Conservation (phyloP, 108 stramenopile genomes). For the Cyclostephanos invisitatus region DNA sequence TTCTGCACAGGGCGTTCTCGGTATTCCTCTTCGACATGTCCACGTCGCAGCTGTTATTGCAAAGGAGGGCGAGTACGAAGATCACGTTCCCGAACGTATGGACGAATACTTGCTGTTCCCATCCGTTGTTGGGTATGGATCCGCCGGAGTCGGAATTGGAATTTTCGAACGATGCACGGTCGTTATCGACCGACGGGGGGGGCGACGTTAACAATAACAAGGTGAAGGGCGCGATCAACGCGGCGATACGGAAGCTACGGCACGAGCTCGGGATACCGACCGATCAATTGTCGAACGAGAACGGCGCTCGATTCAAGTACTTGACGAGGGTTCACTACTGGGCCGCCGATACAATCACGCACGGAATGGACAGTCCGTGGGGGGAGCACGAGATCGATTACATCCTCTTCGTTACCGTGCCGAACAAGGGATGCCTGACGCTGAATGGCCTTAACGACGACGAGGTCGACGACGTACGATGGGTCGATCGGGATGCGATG, state of each 20-base stretch:
- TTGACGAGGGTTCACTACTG: constrained; percentile 98
- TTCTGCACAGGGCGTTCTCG: constrained; percentile 98
- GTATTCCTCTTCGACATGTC: constrained; percentile 96
- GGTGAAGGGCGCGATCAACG: constrained; percentile 91
- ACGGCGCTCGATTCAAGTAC: constrained; percentile 81
- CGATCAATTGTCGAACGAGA: constrained; percentile 57
- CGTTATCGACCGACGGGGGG: not conserved
- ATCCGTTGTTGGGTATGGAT: constrained; percentile 93
- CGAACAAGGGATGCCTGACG: constrained; percentile 61
- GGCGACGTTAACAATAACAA: constrained; percentile 63
- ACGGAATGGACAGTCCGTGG: constrained; percentile 87
- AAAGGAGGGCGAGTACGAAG: constrained; percentile 92
- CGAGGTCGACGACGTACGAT: constrained; percentile 85
- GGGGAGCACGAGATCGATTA: constrained; percentile 99
- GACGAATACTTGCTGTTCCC: constrained; percentile 99
- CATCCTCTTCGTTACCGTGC: constrained; percentile 83
- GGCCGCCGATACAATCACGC: constrained; percentile 91
- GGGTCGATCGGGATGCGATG: constrained; percentile 68
- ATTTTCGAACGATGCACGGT: not conserved
- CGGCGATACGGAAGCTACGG: constrained; percentile 95
- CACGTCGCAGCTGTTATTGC: constrained; percentile 87
- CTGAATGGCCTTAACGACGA: constrained; percentile 82
- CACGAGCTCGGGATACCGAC: constrained; percentile 95
- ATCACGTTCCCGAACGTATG: constrained; percentile 99
- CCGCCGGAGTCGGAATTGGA: constrained; percentile 74